Percentiles rank a stretch among this genome's conserved stretches.
phyloP scores from a whole-genome alignment of 345 rosid species.

The Bruguiera gymnorhiza region DNA sequence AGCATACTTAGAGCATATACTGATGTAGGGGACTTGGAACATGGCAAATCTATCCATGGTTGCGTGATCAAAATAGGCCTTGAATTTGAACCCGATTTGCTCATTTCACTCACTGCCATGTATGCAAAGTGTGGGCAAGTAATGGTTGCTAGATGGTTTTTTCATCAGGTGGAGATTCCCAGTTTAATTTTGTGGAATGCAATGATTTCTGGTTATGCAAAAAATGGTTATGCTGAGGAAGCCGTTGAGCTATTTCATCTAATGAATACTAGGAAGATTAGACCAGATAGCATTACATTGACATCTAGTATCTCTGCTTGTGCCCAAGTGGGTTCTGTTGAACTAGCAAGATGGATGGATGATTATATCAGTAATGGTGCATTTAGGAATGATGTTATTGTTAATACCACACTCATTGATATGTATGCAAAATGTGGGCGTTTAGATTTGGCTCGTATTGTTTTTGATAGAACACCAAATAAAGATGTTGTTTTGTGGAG shows the following conservation, averaged over 20 bases:
- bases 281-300: constrained; percentile 51
- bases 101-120: constrained; percentile 61
- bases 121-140: constrained; percentile 72
- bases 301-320: constrained; percentile 60
- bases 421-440: constrained; percentile 77
- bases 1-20: constrained; percentile 62
- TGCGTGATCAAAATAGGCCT: constrained; percentile 58
- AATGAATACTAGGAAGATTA: constrained; percentile 41
- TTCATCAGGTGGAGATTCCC: constrained; percentile 49
- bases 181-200: constrained; percentile 64
- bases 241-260: constrained; percentile 49
- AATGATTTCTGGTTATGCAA: constrained; percentile 73
- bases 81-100: constrained; percentile 58
- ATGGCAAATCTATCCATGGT: constrained; percentile 51
- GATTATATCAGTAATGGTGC: constrained; percentile 38
- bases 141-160: constrained; percentile 40
- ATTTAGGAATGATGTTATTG: constrained; percentile 39
- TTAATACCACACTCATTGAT: constrained; percentile 52
- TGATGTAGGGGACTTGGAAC: constrained; percentile 48
- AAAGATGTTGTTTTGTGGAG: constrained; percentile 73
- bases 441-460: constrained; percentile 43
- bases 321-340: constrained; percentile 62
- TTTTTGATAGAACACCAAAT: constrained; percentile 50
- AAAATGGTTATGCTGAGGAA: constrained; percentile 60
- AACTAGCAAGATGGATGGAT: constrained; percentile 58